A percentile compares a stretch with the other conserved stretches of the same genome.
Conservation (phyloP, 1,284 basidiomycete genomes). For the Ganoderma multipileum region DNA sequence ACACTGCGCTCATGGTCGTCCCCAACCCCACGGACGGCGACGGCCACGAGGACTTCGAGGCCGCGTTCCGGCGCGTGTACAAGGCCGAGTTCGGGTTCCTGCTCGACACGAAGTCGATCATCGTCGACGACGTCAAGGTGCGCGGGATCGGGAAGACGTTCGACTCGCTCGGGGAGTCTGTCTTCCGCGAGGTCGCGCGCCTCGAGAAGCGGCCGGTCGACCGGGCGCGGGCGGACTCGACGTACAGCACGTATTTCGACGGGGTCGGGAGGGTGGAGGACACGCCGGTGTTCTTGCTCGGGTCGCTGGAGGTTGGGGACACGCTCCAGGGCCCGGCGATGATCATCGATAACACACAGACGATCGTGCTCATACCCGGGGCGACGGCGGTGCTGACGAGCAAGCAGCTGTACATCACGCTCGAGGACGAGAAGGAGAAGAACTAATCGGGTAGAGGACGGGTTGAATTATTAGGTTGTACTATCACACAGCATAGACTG, state of each 20-base stretch:
- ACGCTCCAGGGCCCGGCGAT: constrained; percentile 83
- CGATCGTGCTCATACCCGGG: constrained; percentile 81
- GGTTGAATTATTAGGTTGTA: not conserved
- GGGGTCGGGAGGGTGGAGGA: constrained; percentile 72
- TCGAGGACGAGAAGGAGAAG: constrained; percentile 39
- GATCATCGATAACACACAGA: constrained; percentile 93
- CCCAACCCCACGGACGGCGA: constrained; percentile 60
- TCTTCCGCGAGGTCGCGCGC: constrained; percentile 73
- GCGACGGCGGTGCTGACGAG: constrained; percentile 71
- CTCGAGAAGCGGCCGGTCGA: constrained; percentile 53
- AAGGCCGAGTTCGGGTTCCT: constrained; percentile 93
- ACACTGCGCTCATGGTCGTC: constrained; percentile 90
- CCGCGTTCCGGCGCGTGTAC: constrained; percentile 80
- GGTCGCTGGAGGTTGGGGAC: constrained; percentile 72
- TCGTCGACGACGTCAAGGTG: constrained; percentile 93
- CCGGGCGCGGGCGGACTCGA: constrained; percentile 54
- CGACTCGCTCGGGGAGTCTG: constrained; percentile 80
- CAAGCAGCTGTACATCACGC: constrained; percentile 76
- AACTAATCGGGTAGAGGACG: not conserved
- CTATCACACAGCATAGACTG: not conserved
- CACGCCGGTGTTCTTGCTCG: constrained; percentile 83
- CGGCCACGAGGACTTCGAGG: constrained; percentile 77
- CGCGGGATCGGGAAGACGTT: constrained; percentile 91
- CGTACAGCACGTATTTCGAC: constrained; percentile 82
- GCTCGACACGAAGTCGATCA: constrained; percentile 78